A percentile compares a stretch with the other conserved stretches of the same genome.
Evolutionary conservation across 2,329 filamentous ascomycete species (phyloP).

Genomic region (Chlorencoelia australis): DNA sequence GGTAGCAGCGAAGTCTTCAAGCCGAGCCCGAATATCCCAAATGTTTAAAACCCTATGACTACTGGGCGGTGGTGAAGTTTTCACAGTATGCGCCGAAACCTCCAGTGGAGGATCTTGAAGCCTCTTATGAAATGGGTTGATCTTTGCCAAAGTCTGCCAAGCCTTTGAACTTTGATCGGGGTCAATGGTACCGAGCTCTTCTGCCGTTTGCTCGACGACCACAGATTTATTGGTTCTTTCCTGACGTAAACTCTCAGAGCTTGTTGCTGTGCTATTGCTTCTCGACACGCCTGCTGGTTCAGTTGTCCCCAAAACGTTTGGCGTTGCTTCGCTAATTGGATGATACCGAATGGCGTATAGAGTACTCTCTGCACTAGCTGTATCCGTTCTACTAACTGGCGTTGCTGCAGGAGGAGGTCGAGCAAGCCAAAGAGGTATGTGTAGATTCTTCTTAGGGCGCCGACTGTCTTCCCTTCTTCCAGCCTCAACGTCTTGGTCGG

Average conservation of each 20-base stretch:
- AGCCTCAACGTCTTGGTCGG: slow-evolving; percentile 17
- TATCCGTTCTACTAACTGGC: slow-evolving; percentile 51
- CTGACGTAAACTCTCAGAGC: slow-evolving; percentile 4
- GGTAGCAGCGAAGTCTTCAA: slow-evolving; percentile 51
- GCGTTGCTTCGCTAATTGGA: slow-evolving; percentile 36
- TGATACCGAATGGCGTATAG: slow-evolving; percentile 55
- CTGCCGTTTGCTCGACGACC: slow-evolving; percentile 19
- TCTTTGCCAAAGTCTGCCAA: slow-evolving; percentile 17
- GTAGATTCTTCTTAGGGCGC: slow-evolving; percentile 10
- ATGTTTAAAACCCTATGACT: slow-evolving; percentile 21
- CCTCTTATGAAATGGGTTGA: slow-evolving; percentile 22
- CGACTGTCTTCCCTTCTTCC: slow-evolving; percentile 2
- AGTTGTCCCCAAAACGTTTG: slow-evolving; percentile 8
- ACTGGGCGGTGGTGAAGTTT: slow-evolving; percentile 10
- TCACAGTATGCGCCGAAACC: slow-evolving; percentile 22
- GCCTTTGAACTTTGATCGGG: slow-evolving; percentile 4
- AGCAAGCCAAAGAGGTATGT: slow-evolving; percentile 36
- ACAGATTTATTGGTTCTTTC: slow-evolving; percentile 12
- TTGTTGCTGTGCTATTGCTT: slow-evolving; percentile 19
- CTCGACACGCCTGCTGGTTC: slow-evolving; percentile 9
- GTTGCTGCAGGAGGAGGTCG: slow-evolving; percentile 45
- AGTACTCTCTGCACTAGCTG: slow-evolving; percentile 53
- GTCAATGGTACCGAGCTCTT: slow-evolving; percentile 6
- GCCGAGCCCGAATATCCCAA: slow-evolving; percentile 47
- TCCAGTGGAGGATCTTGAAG: slow-evolving; percentile 24